phyloP scores from a whole-genome alignment of 2,329 filamentous ascomycete genomes.

The Cercospora sp. region DNA sequence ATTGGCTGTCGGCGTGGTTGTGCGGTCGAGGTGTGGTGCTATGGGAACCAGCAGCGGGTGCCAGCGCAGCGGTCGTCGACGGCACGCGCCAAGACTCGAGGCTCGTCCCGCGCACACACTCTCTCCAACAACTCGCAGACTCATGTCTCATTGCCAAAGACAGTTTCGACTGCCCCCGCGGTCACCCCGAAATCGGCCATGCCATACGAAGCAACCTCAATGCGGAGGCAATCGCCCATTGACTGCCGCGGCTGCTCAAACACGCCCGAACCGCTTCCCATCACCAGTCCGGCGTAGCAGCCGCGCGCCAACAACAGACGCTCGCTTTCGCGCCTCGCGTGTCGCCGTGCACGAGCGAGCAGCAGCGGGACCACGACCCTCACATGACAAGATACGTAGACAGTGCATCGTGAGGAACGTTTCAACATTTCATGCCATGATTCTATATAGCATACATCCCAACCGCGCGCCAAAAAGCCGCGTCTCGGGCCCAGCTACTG shows the following conservation, averaged over 20 bases:
- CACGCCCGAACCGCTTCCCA: neutral
- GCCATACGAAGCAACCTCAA: too few relatives aligned
- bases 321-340: neutral
- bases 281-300: neutral
- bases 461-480: slow-evolving; percentile 1
- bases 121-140: too few relatives aligned
- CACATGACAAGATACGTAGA: neutral
- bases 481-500: slow-evolving; percentile 9
- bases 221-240: too few relatives aligned
- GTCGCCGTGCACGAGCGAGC: neutral
- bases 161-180: too few relatives aligned
- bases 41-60: slow-evolving; percentile 10
- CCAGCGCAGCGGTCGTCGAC: slow-evolving; percentile 11
- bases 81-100: neutral
- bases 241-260: too few relatives aligned
- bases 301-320: neutral
- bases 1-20: slow-evolving; percentile 9
- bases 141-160: too few relatives aligned
- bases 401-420: neutral
- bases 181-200: too few relatives aligned
- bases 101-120: neutral
- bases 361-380: neutral
- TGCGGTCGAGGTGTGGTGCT: slow-evolving; percentile 4
- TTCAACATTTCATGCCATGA: slow-evolving; percentile 18
- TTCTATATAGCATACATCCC: slow-evolving; percentile 26